Evolutionary conservation across 2,329 filamentous ascomycete genomes (phyloP), one percentile per base, ranked within the genome.

Genomic region (Elsinoe batatas): DNA sequence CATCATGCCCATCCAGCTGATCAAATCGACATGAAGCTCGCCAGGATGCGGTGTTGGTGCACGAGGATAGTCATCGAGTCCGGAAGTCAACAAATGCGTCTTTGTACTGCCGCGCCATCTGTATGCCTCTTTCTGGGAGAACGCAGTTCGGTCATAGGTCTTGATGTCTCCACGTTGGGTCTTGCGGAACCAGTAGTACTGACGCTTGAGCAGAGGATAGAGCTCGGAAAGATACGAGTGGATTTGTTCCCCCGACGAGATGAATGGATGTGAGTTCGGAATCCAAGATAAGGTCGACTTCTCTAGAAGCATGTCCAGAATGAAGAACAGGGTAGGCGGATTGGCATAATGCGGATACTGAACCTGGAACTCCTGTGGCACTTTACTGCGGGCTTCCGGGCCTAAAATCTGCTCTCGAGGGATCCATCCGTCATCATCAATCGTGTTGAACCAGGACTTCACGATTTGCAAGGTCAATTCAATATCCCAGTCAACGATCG

Each of bases 291-390:
- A 11, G 66, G 72, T 57, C 83, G 94, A 78, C 67, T 87, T 91
- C 67, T 89, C 84, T 65, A 95, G 81, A 65, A 96, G 90, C 8
- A 79, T 79, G 61, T 94, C 88, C 13, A 98, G 77, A 58, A 93
- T 84, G 66, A 97, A 83, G 72, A 95, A 96, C 1, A 97, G 78
- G 0, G 93, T 97, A 0, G 93, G 93, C 0, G 93, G 93, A 70
- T 98, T 98, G 53, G 93, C 93, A 65, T 96, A 96, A 69, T 97
- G 91, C 20, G 93, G 91, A 67, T 97, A 97, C 67, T 97, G 93
- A 12, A 90, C 81, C 64, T 95, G 91, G 69, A 98, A 98, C 70
- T 97, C 91, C 3, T 78, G 70, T 0, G 93, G 93, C 1, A 98
- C 93, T 72, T 96, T 97, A 78, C 87, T 95, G 60, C 91, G 84